Conservation (phyloP, 129 eudicot genomes). For the Arctium lappa region DNA sequence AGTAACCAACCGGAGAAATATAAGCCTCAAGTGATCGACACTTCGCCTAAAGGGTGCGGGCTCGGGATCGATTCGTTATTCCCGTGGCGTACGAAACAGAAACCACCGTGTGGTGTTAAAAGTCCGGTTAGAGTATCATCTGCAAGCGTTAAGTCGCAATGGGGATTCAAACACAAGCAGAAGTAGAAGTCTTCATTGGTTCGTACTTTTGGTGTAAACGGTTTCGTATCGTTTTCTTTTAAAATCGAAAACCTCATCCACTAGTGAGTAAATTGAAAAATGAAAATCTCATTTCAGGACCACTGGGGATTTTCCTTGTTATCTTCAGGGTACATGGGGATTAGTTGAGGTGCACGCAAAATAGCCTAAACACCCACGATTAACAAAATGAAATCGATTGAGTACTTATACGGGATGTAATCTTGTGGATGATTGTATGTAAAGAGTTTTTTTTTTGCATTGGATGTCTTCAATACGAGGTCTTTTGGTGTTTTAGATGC, state of each 20-base stretch:
- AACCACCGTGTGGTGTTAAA: constrained; percentile 48
- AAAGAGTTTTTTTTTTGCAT: not conserved
- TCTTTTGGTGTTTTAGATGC: not conserved
- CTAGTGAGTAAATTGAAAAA: not conserved
- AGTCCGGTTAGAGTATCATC: constrained; percentile 52
- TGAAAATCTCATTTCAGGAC: not conserved
- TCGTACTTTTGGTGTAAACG: not conserved
- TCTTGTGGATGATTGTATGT: constrained; percentile 22
- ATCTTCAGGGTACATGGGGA: not conserved
- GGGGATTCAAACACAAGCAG: constrained; percentile 30
- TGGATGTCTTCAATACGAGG: not conserved
- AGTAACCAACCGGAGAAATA: constrained; percentile 1
- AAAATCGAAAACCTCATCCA: not conserved
- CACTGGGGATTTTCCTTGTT: not conserved
- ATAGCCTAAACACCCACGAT: not conserved
- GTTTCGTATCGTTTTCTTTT: not conserved
- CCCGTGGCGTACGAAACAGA: constrained; percentile 55
- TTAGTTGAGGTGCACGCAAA: not conserved
- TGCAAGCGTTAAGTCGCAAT: constrained; percentile 37
- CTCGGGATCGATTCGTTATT: constrained; percentile 50
- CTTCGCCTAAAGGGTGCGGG: constrained; percentile 61
- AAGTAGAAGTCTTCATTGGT: not conserved
- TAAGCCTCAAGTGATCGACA: constrained; percentile 14
- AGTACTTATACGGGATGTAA: constrained; percentile 2
- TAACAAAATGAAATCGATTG: not conserved